Evolutionary conservation across 345 rosid genomes (phyloP).

Genomic region (Melaleuca quinquenervia): DNA sequence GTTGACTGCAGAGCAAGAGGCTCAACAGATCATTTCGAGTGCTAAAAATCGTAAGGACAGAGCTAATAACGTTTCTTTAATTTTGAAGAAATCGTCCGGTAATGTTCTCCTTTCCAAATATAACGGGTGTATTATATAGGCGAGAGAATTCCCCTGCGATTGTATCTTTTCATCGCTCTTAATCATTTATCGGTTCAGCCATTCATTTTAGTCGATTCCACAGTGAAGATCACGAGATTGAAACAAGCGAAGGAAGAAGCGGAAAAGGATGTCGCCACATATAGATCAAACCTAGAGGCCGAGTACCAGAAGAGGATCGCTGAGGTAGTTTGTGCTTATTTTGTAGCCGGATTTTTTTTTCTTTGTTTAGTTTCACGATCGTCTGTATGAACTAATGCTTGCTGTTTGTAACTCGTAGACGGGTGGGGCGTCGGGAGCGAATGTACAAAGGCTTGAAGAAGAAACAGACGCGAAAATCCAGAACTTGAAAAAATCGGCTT

Average conservation of each 20-base stretch:
- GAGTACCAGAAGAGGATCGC: slow-evolving; percentile 20
- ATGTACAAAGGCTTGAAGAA: slow-evolving; percentile 22
- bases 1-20: slow-evolving; percentile 44
- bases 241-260: slow-evolving; percentile 56
- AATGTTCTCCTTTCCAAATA: not conserved
- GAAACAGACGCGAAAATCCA: slow-evolving; percentile 25
- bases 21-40: slow-evolving; percentile 33
- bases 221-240: slow-evolving; percentile 31
- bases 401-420: slow-evolving; percentile 6
- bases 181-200: not conserved
- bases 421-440: slow-evolving; percentile 26
- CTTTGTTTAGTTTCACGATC: not conserved
- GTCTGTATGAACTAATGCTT: not conserved
- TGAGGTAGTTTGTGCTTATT: slow-evolving; percentile 5
- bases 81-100: not conserved
- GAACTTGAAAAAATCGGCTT: slow-evolving; percentile 15
- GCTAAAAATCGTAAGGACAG: slow-evolving; percentile 32
- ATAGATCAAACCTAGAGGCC: slow-evolving; percentile 25
- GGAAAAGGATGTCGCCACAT: slow-evolving; percentile 20
- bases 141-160: not conserved
- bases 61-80: not conserved
- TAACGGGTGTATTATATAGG: not conserved
- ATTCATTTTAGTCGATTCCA: not conserved
- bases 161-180: not conserved
- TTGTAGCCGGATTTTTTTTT: not conserved